Evolutionary conservation across 2,329 filamentous ascomycete genomes (phyloP).

Genomic region (Fusarium musae): DNA sequence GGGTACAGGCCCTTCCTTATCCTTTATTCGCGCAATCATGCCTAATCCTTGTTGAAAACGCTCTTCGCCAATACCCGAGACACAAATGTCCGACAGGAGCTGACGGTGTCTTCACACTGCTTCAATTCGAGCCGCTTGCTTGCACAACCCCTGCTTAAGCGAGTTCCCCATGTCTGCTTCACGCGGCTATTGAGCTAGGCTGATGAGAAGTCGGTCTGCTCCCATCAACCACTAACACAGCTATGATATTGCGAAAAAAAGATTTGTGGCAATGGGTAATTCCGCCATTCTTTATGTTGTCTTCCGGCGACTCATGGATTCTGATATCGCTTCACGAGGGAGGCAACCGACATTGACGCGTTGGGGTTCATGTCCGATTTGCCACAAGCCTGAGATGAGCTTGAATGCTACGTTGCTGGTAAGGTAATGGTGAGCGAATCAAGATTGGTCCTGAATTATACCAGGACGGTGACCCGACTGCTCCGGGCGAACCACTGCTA

Average conservation of each 20-base stretch:
- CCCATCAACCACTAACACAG: not conserved
- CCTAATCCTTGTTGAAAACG: conserved; percentile 17
- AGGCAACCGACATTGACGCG: conserved; percentile 24
- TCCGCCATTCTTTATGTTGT: not conserved
- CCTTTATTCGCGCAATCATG: conserved; percentile 26
- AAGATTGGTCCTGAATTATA: conserved; percentile 10
- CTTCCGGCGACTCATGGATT: not conserved
- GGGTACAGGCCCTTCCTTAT: not conserved
- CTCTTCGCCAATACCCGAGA: conserved; percentile 33
- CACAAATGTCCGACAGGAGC: conserved; percentile 33
- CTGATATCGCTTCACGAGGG: conserved; percentile 21
- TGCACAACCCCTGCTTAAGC: conserved; percentile 25
- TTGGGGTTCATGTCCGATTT: conserved; percentile 38
- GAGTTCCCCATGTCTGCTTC: conserved; percentile 10
- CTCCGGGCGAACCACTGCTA: conserved; percentile 28
- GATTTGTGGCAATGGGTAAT: not conserved
- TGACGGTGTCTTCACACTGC: conserved; percentile 14
- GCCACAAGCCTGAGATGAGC: conserved; percentile 35
- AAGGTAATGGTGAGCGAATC: conserved; percentile 29
- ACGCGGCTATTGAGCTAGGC: conserved; percentile 22
- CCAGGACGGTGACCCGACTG: conserved; percentile 16
- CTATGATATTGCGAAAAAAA: not conserved
- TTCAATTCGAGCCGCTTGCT: conserved; percentile 21
- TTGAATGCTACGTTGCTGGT: conserved; percentile 41
- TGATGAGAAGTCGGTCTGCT: conserved; percentile 21